These are phyloP conservation scores for Eimeria mitis DNA, from an alignment of 169 alveolate genomes.

Conservation along the genomic window DNA sequence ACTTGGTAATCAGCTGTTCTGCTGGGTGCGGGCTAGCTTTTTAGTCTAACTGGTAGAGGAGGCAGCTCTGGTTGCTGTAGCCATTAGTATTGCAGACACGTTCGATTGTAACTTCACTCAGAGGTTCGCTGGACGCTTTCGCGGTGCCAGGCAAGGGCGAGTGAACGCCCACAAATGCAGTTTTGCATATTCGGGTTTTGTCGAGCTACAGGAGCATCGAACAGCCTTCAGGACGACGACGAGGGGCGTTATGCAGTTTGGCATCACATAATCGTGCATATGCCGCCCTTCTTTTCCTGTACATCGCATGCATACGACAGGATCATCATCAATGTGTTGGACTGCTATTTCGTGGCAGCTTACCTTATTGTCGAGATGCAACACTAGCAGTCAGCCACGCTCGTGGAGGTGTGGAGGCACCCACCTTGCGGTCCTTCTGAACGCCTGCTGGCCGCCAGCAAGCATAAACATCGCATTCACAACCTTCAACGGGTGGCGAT, in stretches of 20 bases:
- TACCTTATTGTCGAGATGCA: not conserved
- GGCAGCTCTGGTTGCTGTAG: not conserved
- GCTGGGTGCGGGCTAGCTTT: not conserved
- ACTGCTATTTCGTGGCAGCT: not conserved
- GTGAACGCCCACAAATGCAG: not conserved
- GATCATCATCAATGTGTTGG: not conserved
- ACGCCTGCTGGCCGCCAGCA: constrained; percentile 66
- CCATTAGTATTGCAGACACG: not conserved
- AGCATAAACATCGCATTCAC: constrained; percentile 34
- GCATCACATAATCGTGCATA: constrained; percentile 40
- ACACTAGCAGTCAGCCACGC: not conserved
- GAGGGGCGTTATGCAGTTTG: not conserved
- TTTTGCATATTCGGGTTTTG: not conserved
- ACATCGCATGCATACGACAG: constrained; percentile 3
- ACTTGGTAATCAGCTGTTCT: not conserved
- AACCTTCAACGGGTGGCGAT: not conserved
- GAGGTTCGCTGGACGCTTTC: not conserved
- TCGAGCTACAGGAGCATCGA: not conserved
- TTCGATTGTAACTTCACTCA: not conserved
- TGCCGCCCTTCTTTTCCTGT: constrained; percentile 42
- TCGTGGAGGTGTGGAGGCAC: not conserved
- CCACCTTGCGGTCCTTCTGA: constrained; percentile 35
- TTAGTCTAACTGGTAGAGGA: not conserved
- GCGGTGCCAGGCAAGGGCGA: not conserved
- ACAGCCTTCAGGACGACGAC: not conserved